phyloP scores from a whole-genome alignment of 495 filamentous ascomycete species.

The Mytilinidion resinicola region DNA sequence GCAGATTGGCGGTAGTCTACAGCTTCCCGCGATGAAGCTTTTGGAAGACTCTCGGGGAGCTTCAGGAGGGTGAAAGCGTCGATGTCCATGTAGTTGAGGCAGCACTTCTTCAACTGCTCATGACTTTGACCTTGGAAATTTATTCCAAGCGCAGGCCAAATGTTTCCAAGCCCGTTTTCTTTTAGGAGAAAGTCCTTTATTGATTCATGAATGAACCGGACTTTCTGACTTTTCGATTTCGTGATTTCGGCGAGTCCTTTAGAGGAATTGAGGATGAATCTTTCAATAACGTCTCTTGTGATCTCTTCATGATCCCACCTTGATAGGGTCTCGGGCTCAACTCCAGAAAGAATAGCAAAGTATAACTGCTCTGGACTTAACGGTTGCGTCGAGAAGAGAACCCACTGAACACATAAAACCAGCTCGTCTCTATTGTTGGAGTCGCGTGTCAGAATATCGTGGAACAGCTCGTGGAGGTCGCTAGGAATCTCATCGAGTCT shows the following conservation, averaged over 20 bases:
- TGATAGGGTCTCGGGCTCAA: conserved; percentile 3
- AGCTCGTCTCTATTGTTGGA: conserved; percentile 2
- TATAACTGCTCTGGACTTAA: conserved; percentile 16
- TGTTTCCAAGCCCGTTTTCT: conserved; percentile 8
- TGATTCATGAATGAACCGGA: conserved; percentile 25
- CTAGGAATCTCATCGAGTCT: conserved; percentile 17
- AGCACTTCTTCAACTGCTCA: conserved; percentile 18
- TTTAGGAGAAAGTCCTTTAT: conserved; percentile 23
- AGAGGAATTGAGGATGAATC: conserved; percentile 13
- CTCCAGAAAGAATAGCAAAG: conserved; percentile 13
- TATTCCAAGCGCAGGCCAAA: conserved; percentile 7
- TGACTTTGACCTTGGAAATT: conserved; percentile 17
- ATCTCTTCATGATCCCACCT: conserved; percentile 9
- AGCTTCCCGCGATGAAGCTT: conserved; percentile 2
- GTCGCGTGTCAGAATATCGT: conserved; percentile 14
- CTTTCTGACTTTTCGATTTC: conserved; percentile 7
- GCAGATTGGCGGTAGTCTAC: conserved; percentile 2
- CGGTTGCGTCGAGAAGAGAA: conserved; percentile 15
- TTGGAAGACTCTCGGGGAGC: background rate
- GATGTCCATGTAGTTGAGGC: conserved; percentile 10
- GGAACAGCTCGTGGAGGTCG: conserved; percentile 19
- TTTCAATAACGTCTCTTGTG: conserved; percentile 4
- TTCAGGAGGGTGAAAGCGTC: background rate
- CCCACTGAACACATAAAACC: conserved; percentile 16
- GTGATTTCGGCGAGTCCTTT: conserved; percentile 12